Base-by-base conservation (phyloP, 495 filamentous ascomycete genomes). In the Penicillium angulare region DNA sequence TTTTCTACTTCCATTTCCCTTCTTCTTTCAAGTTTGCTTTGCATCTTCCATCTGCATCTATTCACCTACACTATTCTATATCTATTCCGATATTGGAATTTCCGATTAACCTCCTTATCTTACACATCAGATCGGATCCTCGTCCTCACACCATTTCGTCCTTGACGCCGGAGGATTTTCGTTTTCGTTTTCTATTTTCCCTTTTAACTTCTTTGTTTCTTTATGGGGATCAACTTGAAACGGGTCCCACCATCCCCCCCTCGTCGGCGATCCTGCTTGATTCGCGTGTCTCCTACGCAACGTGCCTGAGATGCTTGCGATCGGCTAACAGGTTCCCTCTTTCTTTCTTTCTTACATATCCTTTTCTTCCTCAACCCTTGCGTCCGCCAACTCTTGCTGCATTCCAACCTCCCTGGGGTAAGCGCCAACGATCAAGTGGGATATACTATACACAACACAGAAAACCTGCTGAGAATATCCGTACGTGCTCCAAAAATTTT, bases 291-390 rank as follows among this genome's bases (percentile, higher is more conserved):
- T 43, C 24, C 18, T 18, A 31, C 43, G 36, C 36, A 55, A 55
- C 47, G 49, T 52, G 44, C 35, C 33, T 22, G 10, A 21, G 52
- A 59, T 61, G 54, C 51, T 56, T 29, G 49, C 51, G 49, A 61
- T 59, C 55, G 59, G 43, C 58, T 64, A 64, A 56, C 34, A 15
- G 16, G 48, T 61, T 52, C 50, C 43, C 51, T 58, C 53, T 60
- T 48, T 40, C 38, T 44, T 49, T 52, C 47, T 40, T 27, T 53
- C 49, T 49, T 41, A 54, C 45, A 49, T 51, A 47, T 56, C n/a
- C n/a, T n/a, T n/a, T n/a, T n/a, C 42, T 35, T 41, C 38, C 43
- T 39, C 50, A 43, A 47, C 60, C 61, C 58, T 64, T 61, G 58
- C 60, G 50, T 60, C 53, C 29, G 44, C 36, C 18, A 42, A 48